Percentiles rank a stretch among this genome's conserved stretches.
phyloP scores from a whole-genome alignment of 192 early-diverging fungal genomes.

The Umbelopsis sp. region DNA sequence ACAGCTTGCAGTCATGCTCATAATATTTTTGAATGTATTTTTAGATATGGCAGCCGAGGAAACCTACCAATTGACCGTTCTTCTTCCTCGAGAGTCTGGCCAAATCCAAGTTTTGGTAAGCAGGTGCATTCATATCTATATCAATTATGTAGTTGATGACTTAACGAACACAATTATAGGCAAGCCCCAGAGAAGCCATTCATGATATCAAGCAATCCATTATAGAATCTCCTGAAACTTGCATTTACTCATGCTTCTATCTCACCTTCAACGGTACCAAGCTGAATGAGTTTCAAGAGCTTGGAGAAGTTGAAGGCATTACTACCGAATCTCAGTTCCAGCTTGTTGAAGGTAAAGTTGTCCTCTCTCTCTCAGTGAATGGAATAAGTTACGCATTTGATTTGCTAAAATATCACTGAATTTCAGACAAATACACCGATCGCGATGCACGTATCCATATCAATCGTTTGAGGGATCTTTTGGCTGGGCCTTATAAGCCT shows the following conservation, averaged over 20 bases:
- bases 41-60: slow-evolving; percentile 42
- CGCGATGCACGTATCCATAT: slow-evolving; percentile 92
- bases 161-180: slow-evolving; percentile 38
- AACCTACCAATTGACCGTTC: slow-evolving; percentile 56
- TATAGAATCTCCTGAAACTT: slow-evolving; percentile 82
- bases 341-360: slow-evolving; percentile 73
- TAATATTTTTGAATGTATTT: no score
- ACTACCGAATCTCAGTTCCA: slow-evolving; percentile 65
- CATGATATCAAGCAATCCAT: slow-evolving; percentile 88
- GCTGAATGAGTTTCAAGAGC: slow-evolving; percentile 76
- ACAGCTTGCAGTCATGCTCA: no score
- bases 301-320: slow-evolving; percentile 72
- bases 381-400: background rate
- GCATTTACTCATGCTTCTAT: slow-evolving; percentile 92
- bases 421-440: slow-evolving; percentile 83
- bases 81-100: slow-evolving; percentile 46
- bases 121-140: background rate
- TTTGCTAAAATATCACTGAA: slow-evolving; percentile 8
- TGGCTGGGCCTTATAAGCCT: slow-evolving; percentile 73
- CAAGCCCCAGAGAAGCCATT: slow-evolving; percentile 73
- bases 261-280: slow-evolving; percentile 72
- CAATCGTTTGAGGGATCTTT: slow-evolving; percentile 82
- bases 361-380: background rate
- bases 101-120: slow-evolving; percentile 55
- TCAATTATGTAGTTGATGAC: background rate